Evolutionary conservation across 2,329 filamentous ascomycete species (phyloP).

Genomic region (Fusarium protoensiforme): DNA sequence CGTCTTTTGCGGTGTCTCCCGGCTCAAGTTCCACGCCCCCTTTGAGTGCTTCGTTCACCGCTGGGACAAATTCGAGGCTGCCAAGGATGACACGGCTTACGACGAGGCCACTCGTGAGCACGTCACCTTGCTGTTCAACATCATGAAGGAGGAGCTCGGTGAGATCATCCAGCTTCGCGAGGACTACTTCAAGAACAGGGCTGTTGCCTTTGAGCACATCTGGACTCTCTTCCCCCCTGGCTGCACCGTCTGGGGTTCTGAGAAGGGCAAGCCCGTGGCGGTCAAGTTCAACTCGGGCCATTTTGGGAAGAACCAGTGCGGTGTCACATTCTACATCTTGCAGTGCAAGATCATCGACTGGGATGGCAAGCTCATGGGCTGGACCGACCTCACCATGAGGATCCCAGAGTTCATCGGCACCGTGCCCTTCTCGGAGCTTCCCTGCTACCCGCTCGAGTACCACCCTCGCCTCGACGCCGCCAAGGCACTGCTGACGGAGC

Average conservation of each 20-base stretch:
- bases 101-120: constrained; percentile 58
- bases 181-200: constrained; percentile 64
- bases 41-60: constrained; percentile 75
- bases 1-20: constrained; percentile 67
- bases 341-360: constrained; percentile 58
- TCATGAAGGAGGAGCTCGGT: constrained; percentile 62
- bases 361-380: constrained; percentile 60
- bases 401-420: constrained; percentile 58
- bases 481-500: constrained; percentile 47
- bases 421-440: constrained; percentile 55
- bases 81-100: constrained; percentile 53
- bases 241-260: constrained; percentile 51
- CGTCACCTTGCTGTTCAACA: constrained; percentile 57
- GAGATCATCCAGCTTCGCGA: constrained; percentile 60
- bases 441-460: constrained; percentile 57
- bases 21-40: constrained; percentile 68
- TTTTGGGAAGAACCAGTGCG: constrained; percentile 52
- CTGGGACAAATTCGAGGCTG: constrained; percentile 62
- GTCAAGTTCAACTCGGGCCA: constrained; percentile 52
- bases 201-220: constrained; percentile 63
- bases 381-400: constrained; percentile 46
- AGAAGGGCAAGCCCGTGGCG: constrained; percentile 53
- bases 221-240: constrained; percentile 66
- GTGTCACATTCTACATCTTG: constrained; percentile 53
- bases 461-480: constrained; percentile 54